A percentile compares a stretch with the other conserved stretches of the same genome.
Evolutionary conservation across 192 early-diverging fungal genomes (phyloP).

Genomic region (Coemansia sp.): DNA sequence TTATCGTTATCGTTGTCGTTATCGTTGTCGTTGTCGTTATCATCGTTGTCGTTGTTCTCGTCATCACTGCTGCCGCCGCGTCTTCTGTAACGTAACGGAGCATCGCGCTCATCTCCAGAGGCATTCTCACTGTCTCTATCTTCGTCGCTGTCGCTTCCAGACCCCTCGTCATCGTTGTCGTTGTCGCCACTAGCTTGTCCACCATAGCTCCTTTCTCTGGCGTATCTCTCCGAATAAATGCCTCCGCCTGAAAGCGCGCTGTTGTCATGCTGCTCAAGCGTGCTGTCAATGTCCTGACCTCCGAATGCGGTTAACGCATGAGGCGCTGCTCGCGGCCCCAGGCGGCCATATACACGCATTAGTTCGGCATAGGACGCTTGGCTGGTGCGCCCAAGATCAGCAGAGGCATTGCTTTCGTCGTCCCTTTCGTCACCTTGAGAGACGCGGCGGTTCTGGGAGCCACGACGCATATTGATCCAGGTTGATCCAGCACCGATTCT

Average conservation of each 20-base stretch:
- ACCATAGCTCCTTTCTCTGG: conserved; percentile 1
- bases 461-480: conserved; percentile 37
- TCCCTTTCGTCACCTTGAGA: neutral
- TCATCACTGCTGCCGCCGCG: neutral
- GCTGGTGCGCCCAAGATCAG: neutral
- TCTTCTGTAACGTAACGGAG: neutral
- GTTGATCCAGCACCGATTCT: conserved; percentile 30
- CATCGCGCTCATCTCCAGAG: neutral
- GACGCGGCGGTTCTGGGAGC: neutral
- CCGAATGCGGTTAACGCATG: neutral
- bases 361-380: conserved; percentile 6
- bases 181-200: neutral
- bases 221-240: conserved; percentile 1
- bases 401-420: neutral
- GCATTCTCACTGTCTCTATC: conserved; percentile 10
- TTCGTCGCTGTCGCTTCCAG: conserved; percentile 3
- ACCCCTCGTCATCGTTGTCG: neutral
- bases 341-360: conserved; percentile 6
- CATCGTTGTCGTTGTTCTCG: conserved; percentile 7
- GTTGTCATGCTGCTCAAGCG: conserved; percentile 4
- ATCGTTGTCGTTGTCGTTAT: conserved; percentile 18
- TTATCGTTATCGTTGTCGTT: conserved; percentile 16
- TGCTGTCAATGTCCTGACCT: neutral
- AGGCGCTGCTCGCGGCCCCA: neutral
- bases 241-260: conserved; percentile 2